Conservation (phyloP, 148 eudicot genomes). For the Pouteria glomerata region DNA sequence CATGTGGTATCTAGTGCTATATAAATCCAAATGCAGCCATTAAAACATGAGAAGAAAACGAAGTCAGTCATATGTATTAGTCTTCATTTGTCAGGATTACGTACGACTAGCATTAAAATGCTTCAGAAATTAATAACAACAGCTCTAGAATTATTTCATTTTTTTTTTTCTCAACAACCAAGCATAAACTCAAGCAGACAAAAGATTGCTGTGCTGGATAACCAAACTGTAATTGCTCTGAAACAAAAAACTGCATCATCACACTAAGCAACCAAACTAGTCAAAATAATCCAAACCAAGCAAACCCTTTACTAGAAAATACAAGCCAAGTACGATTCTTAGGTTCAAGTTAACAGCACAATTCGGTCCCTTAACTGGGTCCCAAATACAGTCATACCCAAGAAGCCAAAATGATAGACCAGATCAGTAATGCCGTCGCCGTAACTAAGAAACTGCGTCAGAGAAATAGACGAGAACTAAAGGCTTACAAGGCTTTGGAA, state of each 20-base stretch:
- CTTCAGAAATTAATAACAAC: background rate
- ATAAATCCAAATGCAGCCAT: background rate
- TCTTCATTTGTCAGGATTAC: background rate
- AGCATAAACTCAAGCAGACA: background rate
- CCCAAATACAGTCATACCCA: background rate
- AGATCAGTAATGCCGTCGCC: too few relatives aligned
- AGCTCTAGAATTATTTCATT: too few relatives aligned
- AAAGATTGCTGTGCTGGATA: too few relatives aligned
- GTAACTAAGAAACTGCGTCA: background rate
- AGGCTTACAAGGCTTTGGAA: constrained; percentile 75
- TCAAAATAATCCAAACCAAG: background rate
- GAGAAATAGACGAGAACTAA: background rate
- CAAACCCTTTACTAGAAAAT: background rate
- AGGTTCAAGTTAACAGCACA: background rate
- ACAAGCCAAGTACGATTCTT: background rate
- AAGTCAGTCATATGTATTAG: background rate
- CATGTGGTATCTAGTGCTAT: background rate
- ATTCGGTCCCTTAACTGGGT: background rate
- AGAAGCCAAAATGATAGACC: background rate
- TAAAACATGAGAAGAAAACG: too few relatives aligned
- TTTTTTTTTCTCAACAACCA: too few relatives aligned
- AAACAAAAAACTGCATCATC: too few relatives aligned
- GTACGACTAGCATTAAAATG: background rate
- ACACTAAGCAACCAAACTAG: too few relatives aligned
- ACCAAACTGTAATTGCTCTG: too few relatives aligned